Evolutionary conservation across 2,329 filamentous ascomycete genomes (phyloP).

Genomic region (Aspergillus sp.): DNA sequence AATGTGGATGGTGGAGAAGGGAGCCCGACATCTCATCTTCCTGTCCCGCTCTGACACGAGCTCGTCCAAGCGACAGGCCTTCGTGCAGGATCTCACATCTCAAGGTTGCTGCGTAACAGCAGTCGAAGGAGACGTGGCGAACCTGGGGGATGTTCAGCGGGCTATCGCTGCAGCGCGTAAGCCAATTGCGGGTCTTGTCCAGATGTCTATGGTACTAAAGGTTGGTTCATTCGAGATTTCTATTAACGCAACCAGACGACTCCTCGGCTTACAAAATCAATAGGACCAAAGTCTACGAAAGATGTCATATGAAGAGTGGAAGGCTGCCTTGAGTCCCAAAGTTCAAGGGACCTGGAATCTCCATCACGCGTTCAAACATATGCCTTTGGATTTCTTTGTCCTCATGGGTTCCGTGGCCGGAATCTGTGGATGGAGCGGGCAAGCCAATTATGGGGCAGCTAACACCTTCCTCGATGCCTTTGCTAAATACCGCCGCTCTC

Average conservation of each 20-base stretch:
- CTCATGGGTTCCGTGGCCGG: slow-evolving; percentile 36
- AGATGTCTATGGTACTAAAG: slow-evolving; percentile 15
- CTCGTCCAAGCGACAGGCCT: slow-evolving; percentile 9
- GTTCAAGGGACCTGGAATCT: slow-evolving; percentile 32
- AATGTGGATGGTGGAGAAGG: slow-evolving; percentile 35
- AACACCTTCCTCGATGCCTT: slow-evolving; percentile 34
- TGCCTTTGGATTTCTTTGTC: slow-evolving; percentile 24
- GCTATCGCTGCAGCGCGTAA: slow-evolving; percentile 11
- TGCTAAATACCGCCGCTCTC: slow-evolving; percentile 20
- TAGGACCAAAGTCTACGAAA: slow-evolving; percentile 26
- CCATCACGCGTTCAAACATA: slow-evolving; percentile 15
- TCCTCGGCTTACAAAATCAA: slow-evolving; percentile 1
- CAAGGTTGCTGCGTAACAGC: slow-evolving; percentile 21
- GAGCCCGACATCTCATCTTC: slow-evolving; percentile 37
- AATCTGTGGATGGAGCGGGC: slow-evolving; percentile 35
- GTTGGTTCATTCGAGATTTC: not conserved
- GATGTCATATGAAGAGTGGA: slow-evolving; percentile 38
- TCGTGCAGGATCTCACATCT: slow-evolving; percentile 23
- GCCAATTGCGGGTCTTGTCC: slow-evolving; percentile 23
- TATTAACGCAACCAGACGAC: no score
- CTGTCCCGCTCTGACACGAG: slow-evolving; percentile 29
- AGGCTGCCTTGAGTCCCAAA: slow-evolving; percentile 32
- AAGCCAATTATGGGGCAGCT: slow-evolving; percentile 43
- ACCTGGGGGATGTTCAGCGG: slow-evolving; percentile 16
- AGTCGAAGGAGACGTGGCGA: slow-evolving; percentile 21